These are phyloP conservation scores for Cystofilobasidium capitatum DNA, from an alignment of 768 basidiomycete species.

Conservation along the genomic window DNA sequence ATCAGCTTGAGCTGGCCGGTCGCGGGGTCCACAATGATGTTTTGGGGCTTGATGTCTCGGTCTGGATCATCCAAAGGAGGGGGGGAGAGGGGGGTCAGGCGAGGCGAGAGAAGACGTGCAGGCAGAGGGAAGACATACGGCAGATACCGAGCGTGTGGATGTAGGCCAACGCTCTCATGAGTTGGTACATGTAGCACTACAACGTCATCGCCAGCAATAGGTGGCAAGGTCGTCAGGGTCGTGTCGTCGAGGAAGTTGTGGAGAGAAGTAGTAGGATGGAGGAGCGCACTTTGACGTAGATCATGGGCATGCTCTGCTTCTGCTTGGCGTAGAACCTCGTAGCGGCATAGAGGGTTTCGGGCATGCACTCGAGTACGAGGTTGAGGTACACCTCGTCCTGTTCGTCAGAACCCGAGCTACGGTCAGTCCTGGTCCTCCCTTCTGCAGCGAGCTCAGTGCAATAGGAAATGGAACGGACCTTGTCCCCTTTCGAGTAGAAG, in stretches of 20 bases:
- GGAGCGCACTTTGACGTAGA: conserved; percentile 74
- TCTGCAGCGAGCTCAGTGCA: no score
- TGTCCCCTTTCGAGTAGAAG: conserved; percentile 99
- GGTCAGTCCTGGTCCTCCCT: not conserved
- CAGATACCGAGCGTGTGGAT: conserved; percentile 99
- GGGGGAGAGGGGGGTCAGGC: not conserved
- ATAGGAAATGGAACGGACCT: conserved; percentile 50
- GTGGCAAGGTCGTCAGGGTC: not conserved
- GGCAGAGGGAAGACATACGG: conserved; percentile 37
- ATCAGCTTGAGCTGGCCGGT: conserved; percentile 94
- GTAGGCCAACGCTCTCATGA: conserved; percentile 93
- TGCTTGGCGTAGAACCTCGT: conserved; percentile 98
- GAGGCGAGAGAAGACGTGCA: not conserved
- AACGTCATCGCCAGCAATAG: not conserved
- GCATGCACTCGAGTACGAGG: conserved; percentile 96
- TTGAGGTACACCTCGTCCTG: conserved; percentile 99
- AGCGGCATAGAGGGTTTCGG: conserved; percentile 97
- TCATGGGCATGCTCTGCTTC: conserved; percentile 99
- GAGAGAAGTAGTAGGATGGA: no score
- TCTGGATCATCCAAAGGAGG: conserved; percentile 36
- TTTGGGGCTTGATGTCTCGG: conserved; percentile 99
- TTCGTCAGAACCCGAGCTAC: conserved; percentile 47
- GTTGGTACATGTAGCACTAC: conserved; percentile 45
- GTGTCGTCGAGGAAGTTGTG: not conserved
- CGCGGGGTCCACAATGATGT: conserved; percentile 88